Evolutionary conservation across 2,329 filamentous ascomycete species (phyloP).

Genomic region (Aspergillus ruber): DNA sequence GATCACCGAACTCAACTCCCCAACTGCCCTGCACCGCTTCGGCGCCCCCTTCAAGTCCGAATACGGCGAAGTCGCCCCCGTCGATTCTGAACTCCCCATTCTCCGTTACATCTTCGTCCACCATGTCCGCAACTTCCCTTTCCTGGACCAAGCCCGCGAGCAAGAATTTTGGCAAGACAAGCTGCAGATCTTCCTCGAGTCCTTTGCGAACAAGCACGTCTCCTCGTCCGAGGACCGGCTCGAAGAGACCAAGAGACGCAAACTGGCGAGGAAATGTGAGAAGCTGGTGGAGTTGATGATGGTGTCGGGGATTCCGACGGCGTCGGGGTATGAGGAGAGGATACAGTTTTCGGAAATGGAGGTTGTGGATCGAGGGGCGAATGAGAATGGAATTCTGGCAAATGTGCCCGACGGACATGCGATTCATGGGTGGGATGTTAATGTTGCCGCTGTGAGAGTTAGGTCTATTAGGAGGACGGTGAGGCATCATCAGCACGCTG

Average conservation of each 20-base stretch:
- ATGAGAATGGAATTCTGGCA: conserved; percentile 79
- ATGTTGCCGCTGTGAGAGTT: conserved; percentile 81
- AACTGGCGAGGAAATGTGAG: conserved; percentile 84
- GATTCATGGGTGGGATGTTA: conserved; percentile 95
- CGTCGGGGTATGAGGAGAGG: conserved; percentile 93
- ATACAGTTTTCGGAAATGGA: conserved; percentile 97
- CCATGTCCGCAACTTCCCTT: conserved; percentile 95
- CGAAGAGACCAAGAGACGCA: conserved; percentile 91
- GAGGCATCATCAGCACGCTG: conserved; percentile 83
- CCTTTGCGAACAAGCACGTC: conserved; percentile 93
- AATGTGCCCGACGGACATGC: conserved; percentile 86
- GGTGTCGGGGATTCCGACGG: conserved; percentile 93
- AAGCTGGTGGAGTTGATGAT: conserved; percentile 99
- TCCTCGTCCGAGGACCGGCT: conserved; percentile 93
- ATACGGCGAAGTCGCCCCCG: conserved; percentile 81
- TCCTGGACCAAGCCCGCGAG: conserved; percentile 91
- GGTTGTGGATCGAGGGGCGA: conserved; percentile 86
- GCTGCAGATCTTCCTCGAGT: conserved; percentile 91
- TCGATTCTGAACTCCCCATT: conserved; percentile 90
- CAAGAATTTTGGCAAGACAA: conserved; percentile 99
- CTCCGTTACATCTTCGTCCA: conserved; percentile 96
- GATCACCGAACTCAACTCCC: conserved; percentile 86
- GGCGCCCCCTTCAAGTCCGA: conserved; percentile 93
- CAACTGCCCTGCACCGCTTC: conserved; percentile 89
- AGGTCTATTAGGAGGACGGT: conserved; percentile 78